Evolutionary conservation across 345 rosid species (phyloP).

Genomic region (Mercurialis annua): DNA sequence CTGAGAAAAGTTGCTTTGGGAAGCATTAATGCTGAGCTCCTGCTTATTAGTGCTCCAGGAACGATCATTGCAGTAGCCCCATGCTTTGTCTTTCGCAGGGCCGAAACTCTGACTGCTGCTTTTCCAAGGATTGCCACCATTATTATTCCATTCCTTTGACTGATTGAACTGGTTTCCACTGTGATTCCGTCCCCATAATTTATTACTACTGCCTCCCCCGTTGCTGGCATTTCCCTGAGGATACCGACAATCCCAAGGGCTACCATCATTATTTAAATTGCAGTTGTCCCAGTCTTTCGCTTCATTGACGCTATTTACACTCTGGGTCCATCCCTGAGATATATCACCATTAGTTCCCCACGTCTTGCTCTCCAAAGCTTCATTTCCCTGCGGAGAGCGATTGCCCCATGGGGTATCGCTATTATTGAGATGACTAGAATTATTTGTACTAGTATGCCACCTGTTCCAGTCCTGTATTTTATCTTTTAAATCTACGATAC

Average conservation of each 20-base stretch:
- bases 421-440: constrained; percentile 13
- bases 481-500: constrained; percentile 21
- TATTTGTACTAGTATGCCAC: constrained; percentile 22
- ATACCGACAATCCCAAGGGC: constrained; percentile 47
- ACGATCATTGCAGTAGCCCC: constrained; percentile 23
- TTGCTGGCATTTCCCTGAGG: constrained; percentile 25
- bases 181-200: constrained; percentile 14
- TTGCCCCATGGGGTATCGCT: constrained; percentile 41
- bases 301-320: constrained; percentile 9
- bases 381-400: constrained; percentile 28
- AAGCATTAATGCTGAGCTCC: constrained; percentile 24
- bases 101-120: constrained; percentile 4
- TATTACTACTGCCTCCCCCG: constrained; percentile 16
- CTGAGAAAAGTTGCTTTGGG: constrained; percentile 4
- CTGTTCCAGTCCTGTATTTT: constrained; percentile 28
- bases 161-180: not conserved
- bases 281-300: constrained; percentile 7
- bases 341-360: constrained; percentile 18
- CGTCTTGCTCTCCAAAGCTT: constrained; percentile 23
- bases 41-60: constrained; percentile 28
- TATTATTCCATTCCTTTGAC: constrained; percentile 11
- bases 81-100: constrained; percentile 20
- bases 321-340: constrained; percentile 17
- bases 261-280: constrained; percentile 18
- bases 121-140: constrained; percentile 20